Evolutionary conservation across 2,329 filamentous ascomycete species (phyloP).

Genomic region (Bretziella fagacearum): DNA sequence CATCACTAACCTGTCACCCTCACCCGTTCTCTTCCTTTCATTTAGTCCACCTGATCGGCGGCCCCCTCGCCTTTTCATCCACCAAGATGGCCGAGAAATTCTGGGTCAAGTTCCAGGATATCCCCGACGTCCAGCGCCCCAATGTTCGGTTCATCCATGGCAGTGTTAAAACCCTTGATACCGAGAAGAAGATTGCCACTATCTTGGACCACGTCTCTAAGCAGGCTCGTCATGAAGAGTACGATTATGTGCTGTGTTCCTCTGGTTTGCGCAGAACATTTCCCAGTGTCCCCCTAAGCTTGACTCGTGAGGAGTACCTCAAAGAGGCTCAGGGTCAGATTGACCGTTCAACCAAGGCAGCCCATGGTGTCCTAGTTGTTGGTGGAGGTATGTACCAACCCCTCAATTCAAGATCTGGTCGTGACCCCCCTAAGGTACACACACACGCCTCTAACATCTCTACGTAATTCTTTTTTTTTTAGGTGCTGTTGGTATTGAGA

Average conservation of each 20-base stretch:
- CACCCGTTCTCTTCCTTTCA: neutral
- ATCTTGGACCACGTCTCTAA: conserved; percentile 34
- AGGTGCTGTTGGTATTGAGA: conserved; percentile 62
- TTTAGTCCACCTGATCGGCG: conserved; percentile 57
- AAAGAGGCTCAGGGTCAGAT: conserved; percentile 45
- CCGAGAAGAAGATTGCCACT: conserved; percentile 38
- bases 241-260: conserved; percentile 61
- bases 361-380: conserved; percentile 50
- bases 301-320: conserved; percentile 45
- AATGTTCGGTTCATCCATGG: conserved; percentile 50
- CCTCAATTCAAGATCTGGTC: neutral
- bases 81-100: conserved; percentile 45
- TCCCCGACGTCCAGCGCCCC: conserved; percentile 46
- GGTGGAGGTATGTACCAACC: conserved; percentile 41
- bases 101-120: conserved; percentile 53
- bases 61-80: conserved; percentile 52
- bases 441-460: conserved; percentile 11
- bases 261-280: conserved; percentile 53
- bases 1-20: conserved; percentile 5
- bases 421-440: neutral
- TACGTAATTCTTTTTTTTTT: conserved; percentile 17
- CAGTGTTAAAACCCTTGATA: conserved; percentile 43
- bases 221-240: conserved; percentile 29
- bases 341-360: conserved; percentile 32
- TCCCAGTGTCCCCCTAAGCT: conserved; percentile 54